These are phyloP conservation scores for Gamarada debralockiae DNA, from an alignment of 495 filamentous ascomycete genomes.

Conservation along the genomic window DNA sequence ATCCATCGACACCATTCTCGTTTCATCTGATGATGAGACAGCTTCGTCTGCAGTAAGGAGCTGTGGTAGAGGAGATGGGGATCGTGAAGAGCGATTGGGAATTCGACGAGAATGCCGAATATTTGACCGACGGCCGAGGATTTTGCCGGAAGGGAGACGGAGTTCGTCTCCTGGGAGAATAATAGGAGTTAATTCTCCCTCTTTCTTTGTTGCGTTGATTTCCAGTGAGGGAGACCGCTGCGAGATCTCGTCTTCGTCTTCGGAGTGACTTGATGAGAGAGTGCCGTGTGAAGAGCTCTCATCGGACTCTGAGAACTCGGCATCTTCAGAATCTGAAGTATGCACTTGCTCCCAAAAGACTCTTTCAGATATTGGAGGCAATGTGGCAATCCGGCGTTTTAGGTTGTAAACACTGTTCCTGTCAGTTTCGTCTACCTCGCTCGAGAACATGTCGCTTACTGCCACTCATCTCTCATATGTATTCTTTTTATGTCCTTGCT, in stretches of 20 bases:
- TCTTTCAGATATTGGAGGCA: constrained; percentile 18
- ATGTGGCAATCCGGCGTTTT: constrained; percentile 20
- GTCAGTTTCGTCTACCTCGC: not conserved
- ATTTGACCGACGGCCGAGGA: constrained; percentile 21
- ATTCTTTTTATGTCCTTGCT: constrained; percentile 7
- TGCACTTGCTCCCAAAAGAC: constrained; percentile 15
- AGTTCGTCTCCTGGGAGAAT: constrained; percentile 13
- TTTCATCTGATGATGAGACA: not conserved
- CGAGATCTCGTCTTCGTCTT: no score
- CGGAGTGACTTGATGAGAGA: no score
- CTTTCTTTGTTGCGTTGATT: constrained; percentile 5
- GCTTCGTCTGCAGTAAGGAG: not conserved
- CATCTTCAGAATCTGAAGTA: not conserved
- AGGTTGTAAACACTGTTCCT: constrained; percentile 25
- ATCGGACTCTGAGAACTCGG: not conserved
- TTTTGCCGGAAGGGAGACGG: constrained; percentile 28
- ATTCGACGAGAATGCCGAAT: constrained; percentile 7
- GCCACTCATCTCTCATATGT: constrained; percentile 22
- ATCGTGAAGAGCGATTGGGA: constrained; percentile 4
- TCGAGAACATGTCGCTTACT: constrained; percentile 15
- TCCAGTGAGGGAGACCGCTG: no score
- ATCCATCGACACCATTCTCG: not conserved
- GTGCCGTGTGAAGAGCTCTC: no score
- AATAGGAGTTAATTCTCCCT: not conserved
- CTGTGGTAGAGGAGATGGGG: not conserved